phyloP scores from a whole-genome alignment of 2,329 filamentous ascomycete genomes.

The Alternaria gansuensis region DNA sequence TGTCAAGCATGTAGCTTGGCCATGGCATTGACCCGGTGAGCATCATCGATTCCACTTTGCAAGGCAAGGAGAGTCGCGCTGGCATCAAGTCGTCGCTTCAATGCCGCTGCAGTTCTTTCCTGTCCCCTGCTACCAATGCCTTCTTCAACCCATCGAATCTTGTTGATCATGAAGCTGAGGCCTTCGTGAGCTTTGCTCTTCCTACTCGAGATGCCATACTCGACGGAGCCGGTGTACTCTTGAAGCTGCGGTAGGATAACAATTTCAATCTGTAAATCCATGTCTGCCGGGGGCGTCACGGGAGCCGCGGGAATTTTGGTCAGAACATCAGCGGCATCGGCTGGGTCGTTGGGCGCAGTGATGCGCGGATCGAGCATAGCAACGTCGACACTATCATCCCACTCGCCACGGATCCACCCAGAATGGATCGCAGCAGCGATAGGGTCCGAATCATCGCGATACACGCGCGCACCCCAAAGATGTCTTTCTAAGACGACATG shows the following conservation, averaged over 20 bases:
- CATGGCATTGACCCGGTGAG: slow-evolving; percentile 37
- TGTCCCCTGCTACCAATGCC: slow-evolving; percentile 58
- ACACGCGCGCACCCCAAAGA: slow-evolving; percentile 92
- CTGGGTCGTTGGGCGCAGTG: slow-evolving; percentile 54
- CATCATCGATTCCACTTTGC: slow-evolving; percentile 40
- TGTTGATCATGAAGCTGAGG: slow-evolving; percentile 84
- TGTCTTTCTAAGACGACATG: slow-evolving; percentile 83
- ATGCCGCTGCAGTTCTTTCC: slow-evolving; percentile 49
- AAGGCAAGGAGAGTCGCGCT: slow-evolving; percentile 48
- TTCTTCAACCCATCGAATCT: slow-evolving; percentile 86
- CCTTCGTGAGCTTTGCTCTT: slow-evolving; percentile 86
- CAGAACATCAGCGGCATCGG: slow-evolving; percentile 55
- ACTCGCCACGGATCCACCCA: slow-evolving; percentile 90
- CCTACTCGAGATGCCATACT: slow-evolving; percentile 83
- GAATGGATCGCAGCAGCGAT: slow-evolving; percentile 92
- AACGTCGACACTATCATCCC: slow-evolving; percentile 79
- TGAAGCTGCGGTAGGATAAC: slow-evolving; percentile 82
- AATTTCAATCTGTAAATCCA: slow-evolving; percentile 87
- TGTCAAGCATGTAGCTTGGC: slow-evolving; percentile 43
- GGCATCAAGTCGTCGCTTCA: slow-evolving; percentile 51
- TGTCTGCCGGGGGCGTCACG: slow-evolving; percentile 69
- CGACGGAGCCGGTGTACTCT: slow-evolving; percentile 76
- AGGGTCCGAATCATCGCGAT: slow-evolving; percentile 94
- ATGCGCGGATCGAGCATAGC: slow-evolving; percentile 68
- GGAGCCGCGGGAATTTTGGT: slow-evolving; percentile 61